These are phyloP conservation scores for Rhizophagus prolifer DNA, from an alignment of 192 early-diverging fungal species.

Conservation along the genomic window DNA sequence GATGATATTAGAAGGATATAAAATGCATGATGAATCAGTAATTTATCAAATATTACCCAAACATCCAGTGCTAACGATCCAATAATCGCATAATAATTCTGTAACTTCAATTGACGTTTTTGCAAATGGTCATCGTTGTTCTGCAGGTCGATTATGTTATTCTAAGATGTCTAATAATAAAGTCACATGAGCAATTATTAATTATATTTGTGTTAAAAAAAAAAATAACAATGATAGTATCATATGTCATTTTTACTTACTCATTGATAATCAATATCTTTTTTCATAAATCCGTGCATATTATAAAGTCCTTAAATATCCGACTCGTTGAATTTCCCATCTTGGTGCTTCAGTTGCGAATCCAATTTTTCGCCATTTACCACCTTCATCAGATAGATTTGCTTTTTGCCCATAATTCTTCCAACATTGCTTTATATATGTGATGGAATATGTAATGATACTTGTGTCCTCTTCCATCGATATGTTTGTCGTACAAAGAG, in stretches of 20 bases:
- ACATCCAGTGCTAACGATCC: conserved; percentile 70
- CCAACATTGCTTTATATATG: conserved; percentile 52
- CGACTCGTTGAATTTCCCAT: conserved; percentile 61
- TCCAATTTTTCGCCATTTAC: conserved; percentile 64
- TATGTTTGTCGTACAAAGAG: conserved; percentile 56
- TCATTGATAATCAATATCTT: conserved; percentile 46
- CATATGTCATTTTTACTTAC: conserved; percentile 19
- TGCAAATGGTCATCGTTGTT: conserved; percentile 59
- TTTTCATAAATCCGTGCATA: conserved; percentile 55
- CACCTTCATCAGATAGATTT: conserved; percentile 40
- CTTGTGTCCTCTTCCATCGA: conserved; percentile 46
- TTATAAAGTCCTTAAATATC: conserved; percentile 64
- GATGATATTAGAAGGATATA: no score
- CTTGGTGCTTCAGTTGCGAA: conserved; percentile 62
- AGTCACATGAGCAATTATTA: conserved; percentile 12
- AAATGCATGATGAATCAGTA: no score
- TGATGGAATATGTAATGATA: conserved; percentile 48
- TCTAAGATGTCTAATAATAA: conserved; percentile 45
- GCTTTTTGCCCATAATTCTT: conserved; percentile 59
- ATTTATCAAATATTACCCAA: conserved; percentile 15
- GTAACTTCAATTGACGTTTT: conserved; percentile 62
- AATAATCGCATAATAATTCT: conserved; percentile 66
- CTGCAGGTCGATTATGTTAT: conserved; percentile 42
- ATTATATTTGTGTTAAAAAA: background rate
- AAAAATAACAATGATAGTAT: conserved; percentile 3